These are phyloP conservation scores for Euphorbia tirucalli DNA, from an alignment of 345 rosid genomes.

Conservation along the genomic window DNA sequence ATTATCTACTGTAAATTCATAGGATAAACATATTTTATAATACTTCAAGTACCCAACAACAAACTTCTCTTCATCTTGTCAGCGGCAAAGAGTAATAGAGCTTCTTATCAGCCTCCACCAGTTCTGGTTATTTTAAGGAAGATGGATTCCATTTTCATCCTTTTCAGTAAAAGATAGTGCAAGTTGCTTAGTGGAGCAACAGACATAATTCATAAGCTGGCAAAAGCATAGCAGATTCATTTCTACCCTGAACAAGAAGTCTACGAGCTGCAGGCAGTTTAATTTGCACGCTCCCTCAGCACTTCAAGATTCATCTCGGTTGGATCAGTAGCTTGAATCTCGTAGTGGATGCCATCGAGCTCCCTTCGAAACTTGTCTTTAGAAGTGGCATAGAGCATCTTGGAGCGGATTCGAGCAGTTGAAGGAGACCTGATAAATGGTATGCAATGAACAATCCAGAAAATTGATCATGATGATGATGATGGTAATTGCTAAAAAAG, in stretches of 20 bases:
- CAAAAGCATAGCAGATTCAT: neutral
- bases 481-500: neutral
- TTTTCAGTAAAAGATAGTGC: constrained; percentile 9
- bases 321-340: constrained; percentile 27
- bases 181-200: neutral
- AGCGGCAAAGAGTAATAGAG: neutral
- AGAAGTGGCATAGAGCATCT: constrained; percentile 28
- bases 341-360: constrained; percentile 23
- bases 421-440: constrained; percentile 21
- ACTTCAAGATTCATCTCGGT: constrained; percentile 26
- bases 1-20: constrained; percentile 2
- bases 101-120: neutral
- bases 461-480: neutral
- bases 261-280: neutral
- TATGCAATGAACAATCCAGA: neutral
- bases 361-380: constrained; percentile 21
- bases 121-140: constrained; percentile 12
- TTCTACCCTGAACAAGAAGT: neutral
- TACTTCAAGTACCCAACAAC: constrained; percentile 3
- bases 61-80: constrained; percentile 7
- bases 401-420: constrained; percentile 26
- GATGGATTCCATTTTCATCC: constrained; percentile 2
- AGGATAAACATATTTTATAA: neutral
- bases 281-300: constrained; percentile 24
- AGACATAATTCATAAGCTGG: neutral